Evolutionary conservation across 768 basidiomycete species (phyloP).

Genomic region (Pleurotus salmoneostramineus): DNA sequence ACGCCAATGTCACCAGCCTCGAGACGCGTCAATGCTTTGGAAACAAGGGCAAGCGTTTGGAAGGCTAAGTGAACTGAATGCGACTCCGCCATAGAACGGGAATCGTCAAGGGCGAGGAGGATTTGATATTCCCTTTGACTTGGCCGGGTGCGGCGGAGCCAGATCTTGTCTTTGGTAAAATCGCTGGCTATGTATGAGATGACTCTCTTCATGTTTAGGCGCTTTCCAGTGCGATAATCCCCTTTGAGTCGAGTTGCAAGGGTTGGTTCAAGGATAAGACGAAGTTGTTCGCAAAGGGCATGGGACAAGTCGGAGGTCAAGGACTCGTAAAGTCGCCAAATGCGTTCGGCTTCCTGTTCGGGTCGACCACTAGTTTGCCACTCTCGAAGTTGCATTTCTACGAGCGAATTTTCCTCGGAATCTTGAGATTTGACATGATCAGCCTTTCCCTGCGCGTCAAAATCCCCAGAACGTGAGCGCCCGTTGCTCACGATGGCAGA

Average conservation of each 20-base stretch:
- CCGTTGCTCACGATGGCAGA: constrained; percentile 35
- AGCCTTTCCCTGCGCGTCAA: constrained; percentile 13
- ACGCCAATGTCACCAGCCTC: constrained; percentile 95
- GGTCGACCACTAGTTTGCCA: constrained; percentile 65
- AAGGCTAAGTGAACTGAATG: constrained; percentile 92
- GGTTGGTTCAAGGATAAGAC: constrained; percentile 94
- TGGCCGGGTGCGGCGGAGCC: constrained; percentile 92
- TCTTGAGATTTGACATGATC: constrained; percentile 29
- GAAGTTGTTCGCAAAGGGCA: constrained; percentile 91
- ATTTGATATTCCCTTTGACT: constrained; percentile 96
- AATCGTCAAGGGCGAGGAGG: constrained; percentile 92
- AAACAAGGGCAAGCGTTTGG: constrained; percentile 88
- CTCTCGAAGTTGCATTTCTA: constrained; percentile 48
- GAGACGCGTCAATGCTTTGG: constrained; percentile 84
- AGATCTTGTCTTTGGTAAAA: constrained; percentile 99
- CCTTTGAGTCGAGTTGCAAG: constrained; percentile 91
- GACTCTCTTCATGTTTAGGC: constrained; percentile 98
- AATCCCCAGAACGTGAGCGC: background rate
- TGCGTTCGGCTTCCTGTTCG: constrained; percentile 52
- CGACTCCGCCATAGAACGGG: constrained; percentile 92
- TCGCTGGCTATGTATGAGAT: constrained; percentile 98
- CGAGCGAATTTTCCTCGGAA: constrained; percentile 19
- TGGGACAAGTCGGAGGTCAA: constrained; percentile 90
- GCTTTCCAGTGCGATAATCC: constrained; percentile 96
- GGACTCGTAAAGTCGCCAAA: constrained; percentile 93